phyloP scores from a whole-genome alignment of 495 filamentous ascomycete species.

The Penicillium turbatum region DNA sequence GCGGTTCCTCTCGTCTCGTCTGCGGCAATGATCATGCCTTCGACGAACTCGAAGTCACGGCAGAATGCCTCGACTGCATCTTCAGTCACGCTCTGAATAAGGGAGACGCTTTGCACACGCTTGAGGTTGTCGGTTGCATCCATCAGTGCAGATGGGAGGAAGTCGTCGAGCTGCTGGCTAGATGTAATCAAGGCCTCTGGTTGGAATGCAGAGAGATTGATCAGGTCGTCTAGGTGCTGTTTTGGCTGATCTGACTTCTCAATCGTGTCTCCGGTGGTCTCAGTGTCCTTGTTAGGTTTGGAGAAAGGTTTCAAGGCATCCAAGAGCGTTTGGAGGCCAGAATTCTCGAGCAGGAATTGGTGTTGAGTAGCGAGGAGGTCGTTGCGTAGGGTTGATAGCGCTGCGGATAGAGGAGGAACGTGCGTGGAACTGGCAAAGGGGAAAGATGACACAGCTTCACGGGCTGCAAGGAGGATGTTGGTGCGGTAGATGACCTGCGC shows the following conservation, averaged over 20 bases:
- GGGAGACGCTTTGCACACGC: conserved; percentile 58
- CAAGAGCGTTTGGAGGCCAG: conserved; percentile 69
- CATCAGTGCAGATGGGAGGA: conserved; percentile 87
- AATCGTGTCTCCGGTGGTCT: conserved; percentile 6
- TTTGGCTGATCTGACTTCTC: conserved; percentile 35
- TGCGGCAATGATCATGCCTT: conserved; percentile 59
- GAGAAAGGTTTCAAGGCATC: conserved; percentile 53
- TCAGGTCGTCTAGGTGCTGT: conserved; percentile 48
- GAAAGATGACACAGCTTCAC: conserved; percentile 36
- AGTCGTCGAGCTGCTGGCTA: conserved; percentile 80
- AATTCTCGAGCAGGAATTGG: conserved; percentile 64
- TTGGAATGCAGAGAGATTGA: conserved; percentile 56
- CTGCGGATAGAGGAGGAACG: conserved; percentile 28
- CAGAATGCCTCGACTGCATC: conserved; percentile 84
- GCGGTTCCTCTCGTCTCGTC: conserved; percentile 48
- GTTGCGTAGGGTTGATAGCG: conserved; percentile 37
- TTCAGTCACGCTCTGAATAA: conserved; percentile 72
- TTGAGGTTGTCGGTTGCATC: conserved; percentile 81
- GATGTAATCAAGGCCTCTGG: conserved; percentile 57
- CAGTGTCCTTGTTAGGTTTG: conserved; percentile 15
- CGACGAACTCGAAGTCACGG: conserved; percentile 84
- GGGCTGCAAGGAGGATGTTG: conserved; percentile 68
- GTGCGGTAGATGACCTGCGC: conserved; percentile 69
- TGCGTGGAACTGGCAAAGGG: conserved; percentile 45
- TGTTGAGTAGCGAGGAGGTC: conserved; percentile 45